Percentiles rank a stretch among this genome's conserved stretches.
Conservation (phyloP, 2,329 filamentous ascomycete genomes). For the Sphaceloma murrayae region DNA sequence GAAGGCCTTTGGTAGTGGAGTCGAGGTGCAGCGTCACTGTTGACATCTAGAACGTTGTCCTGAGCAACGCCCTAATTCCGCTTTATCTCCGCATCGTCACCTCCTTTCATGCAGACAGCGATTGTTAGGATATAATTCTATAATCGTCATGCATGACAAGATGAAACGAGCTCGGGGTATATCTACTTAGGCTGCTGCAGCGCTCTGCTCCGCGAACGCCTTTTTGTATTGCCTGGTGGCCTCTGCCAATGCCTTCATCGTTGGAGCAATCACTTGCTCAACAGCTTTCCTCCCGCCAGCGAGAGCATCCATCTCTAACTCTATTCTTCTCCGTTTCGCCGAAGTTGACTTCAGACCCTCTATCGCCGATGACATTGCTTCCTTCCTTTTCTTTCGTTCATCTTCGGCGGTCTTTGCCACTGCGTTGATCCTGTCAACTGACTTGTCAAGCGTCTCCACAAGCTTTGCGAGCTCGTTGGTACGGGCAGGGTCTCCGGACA, state of each 20-base stretch:
- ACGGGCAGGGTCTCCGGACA: slow-evolving; percentile 71
- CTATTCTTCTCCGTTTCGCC: slow-evolving; percentile 55
- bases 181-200: slow-evolving; percentile 7
- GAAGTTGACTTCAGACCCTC: slow-evolving; percentile 61
- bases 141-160: background rate
- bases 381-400: slow-evolving; percentile 58
- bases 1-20: slow-evolving; percentile 10
- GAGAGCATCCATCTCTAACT: slow-evolving; percentile 56
- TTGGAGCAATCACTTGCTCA: slow-evolving; percentile 64
- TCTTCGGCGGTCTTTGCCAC: slow-evolving; percentile 72
- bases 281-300: slow-evolving; percentile 70
- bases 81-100: slow-evolving; percentile 2
- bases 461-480: slow-evolving; percentile 73
- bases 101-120: no score
- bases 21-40: slow-evolving; percentile 14
- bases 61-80: slow-evolving; percentile 7
- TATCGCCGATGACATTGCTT: slow-evolving; percentile 58
- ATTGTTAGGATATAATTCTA: no score
- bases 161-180: slow-evolving; percentile 14
- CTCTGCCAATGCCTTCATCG: slow-evolving; percentile 58
- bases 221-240: slow-evolving; percentile 63
- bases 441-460: slow-evolving; percentile 69
- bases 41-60: slow-evolving; percentile 8
- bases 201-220: slow-evolving; percentile 53
- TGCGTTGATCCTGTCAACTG: slow-evolving; percentile 66